phyloP scores from a whole-genome alignment of 2,329 filamentous ascomycete genomes.

The Coniochaeta hoffmannii region DNA sequence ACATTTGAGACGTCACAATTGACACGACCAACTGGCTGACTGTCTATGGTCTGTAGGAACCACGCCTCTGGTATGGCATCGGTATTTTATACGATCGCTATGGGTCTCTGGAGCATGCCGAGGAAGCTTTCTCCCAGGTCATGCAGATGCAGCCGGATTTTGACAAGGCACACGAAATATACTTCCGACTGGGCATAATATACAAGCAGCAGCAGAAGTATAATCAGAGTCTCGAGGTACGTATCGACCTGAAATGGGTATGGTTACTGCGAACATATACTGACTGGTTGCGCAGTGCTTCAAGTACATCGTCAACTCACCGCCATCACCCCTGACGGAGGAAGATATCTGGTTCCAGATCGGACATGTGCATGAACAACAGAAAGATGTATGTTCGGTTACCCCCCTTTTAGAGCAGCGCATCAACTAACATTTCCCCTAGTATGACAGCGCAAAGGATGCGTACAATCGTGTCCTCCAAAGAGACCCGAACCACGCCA shows the following conservation, averaged over 20 bases:
- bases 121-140: slow-evolving; percentile 96
- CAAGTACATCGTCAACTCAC: slow-evolving; percentile 92
- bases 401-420: neutral
- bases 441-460: slow-evolving; percentile 90
- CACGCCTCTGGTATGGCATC: slow-evolving; percentile 97
- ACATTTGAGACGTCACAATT: neutral
- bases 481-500: slow-evolving; percentile 90
- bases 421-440: slow-evolving; percentile 2
- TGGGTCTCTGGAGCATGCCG: slow-evolving; percentile 91
- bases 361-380: slow-evolving; percentile 95
- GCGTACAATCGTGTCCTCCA: slow-evolving; percentile 92
- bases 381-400: slow-evolving; percentile 74
- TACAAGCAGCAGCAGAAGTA: slow-evolving; percentile 99
- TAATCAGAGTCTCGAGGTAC: slow-evolving; percentile 80
- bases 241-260: slow-evolving; percentile 16
- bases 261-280: slow-evolving; percentile 8
- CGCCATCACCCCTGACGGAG: slow-evolving; percentile 85
- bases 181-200: slow-evolving; percentile 97
- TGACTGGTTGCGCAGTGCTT: slow-evolving; percentile 64
- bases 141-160: slow-evolving; percentile 98
- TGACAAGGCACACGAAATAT: slow-evolving; percentile 98
- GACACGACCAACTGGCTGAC: neutral
- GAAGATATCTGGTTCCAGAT: slow-evolving; percentile 99
- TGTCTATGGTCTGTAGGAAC: slow-evolving; percentile 54
- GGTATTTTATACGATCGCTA: slow-evolving; percentile 96